phyloP scores from a whole-genome alignment of 1,284 basidiomycete species.

The Anthracocystis walkeri region DNA sequence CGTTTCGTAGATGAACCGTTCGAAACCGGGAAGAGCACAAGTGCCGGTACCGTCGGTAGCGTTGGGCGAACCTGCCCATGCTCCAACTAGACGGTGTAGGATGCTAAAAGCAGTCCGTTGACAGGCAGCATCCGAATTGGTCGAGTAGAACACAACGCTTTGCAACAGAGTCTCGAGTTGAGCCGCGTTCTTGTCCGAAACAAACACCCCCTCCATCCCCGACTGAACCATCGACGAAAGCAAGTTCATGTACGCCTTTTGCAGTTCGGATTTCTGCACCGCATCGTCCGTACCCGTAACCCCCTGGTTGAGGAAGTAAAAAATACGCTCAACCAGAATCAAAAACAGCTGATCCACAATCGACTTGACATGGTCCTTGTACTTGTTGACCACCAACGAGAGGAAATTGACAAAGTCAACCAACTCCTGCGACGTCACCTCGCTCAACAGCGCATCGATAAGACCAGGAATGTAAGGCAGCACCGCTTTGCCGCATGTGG shows the following conservation, averaged over 20 bases:
- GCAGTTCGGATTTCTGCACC: conserved; percentile 84
- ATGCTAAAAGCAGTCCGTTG: conserved; percentile 86
- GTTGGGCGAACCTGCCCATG: conserved; percentile 76
- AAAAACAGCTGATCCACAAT: conserved; percentile 91
- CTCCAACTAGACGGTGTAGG: conserved; percentile 77
- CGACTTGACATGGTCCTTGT: conserved; percentile 85
- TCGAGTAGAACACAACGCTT: conserved; percentile 73
- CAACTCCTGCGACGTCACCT: conserved; percentile 91
- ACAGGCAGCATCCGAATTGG: conserved; percentile 70
- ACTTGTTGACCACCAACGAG: conserved; percentile 86
- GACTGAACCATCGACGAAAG: conserved; percentile 82
- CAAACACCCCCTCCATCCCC: conserved; percentile 85
- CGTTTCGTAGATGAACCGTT: conserved; percentile 89
- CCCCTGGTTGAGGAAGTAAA: conserved; percentile 82
- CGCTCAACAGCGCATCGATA: conserved; percentile 87
- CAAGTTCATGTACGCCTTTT: conserved; percentile 87
- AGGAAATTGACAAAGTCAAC: conserved; percentile 97
- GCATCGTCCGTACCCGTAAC: conserved; percentile 91
- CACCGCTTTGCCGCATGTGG: conserved; percentile 85
- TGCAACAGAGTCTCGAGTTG: conserved; percentile 83
- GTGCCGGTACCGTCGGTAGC: conserved; percentile 41
- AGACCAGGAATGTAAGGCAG: conserved; percentile 81
- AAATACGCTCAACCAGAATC: conserved; percentile 86
- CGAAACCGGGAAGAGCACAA: conserved; percentile 82
- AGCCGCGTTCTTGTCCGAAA: conserved; percentile 85